phyloP scores from a whole-genome alignment of 768 basidiomycete species.

The Russula olivacea region DNA sequence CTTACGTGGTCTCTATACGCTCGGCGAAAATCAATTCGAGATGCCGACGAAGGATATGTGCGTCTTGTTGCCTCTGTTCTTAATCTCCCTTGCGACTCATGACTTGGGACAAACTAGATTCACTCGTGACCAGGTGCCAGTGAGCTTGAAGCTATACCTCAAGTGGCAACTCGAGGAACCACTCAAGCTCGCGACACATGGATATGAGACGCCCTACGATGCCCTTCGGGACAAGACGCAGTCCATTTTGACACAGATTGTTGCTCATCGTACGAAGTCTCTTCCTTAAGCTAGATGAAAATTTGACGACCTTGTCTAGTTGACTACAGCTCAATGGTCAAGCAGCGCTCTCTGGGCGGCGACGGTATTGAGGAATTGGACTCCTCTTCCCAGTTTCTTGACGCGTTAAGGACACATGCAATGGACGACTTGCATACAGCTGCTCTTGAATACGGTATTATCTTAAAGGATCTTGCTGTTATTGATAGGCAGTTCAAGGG shows the following conservation, averaged over 20 bases:
- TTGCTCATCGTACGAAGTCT: conserved; percentile 60
- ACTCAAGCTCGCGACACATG: conserved; percentile 69
- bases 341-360: conserved; percentile 73
- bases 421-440: conserved; percentile 85
- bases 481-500: conserved; percentile 85
- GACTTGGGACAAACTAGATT: conserved; percentile 40
- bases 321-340: conserved; percentile 60
- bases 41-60: conserved; percentile 87
- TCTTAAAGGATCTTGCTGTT: conserved; percentile 78
- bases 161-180: conserved; percentile 63
- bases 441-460: conserved; percentile 77
- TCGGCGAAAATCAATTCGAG: conserved; percentile 79
- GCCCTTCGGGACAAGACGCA: conserved; percentile 77
- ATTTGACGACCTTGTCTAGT: conserved; percentile 30
- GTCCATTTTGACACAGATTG: conserved; percentile 81
- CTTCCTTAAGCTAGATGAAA: conserved; percentile 27
- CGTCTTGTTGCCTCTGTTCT: conserved; percentile 27
- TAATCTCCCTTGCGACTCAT: not conserved
- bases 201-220: conserved; percentile 79
- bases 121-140: conserved; percentile 83
- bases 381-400: conserved; percentile 69
- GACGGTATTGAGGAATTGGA: conserved; percentile 70
- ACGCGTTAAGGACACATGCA: conserved; percentile 72
- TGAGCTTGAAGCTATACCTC: conserved; percentile 75
- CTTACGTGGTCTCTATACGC: conserved; percentile 69